Evolutionary conservation across 768 basidiomycete genomes (phyloP), one percentile per base, ranked within the genome.

Genomic region (Crepidotus variabilis): DNA sequence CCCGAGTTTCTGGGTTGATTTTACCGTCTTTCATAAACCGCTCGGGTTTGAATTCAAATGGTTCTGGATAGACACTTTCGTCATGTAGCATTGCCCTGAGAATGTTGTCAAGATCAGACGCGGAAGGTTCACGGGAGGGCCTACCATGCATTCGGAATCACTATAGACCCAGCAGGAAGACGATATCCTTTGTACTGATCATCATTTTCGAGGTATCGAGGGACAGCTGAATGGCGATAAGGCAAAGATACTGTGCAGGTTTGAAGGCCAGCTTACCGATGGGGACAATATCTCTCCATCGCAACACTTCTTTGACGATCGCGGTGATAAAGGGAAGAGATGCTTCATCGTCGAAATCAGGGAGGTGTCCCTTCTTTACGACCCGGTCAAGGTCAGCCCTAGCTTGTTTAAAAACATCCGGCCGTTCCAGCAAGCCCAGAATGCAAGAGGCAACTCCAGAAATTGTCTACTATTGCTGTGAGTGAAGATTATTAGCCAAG

Each of bases 41-140:
- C 14, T 77, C 74, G 7, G 77, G 77, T 28, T 69, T 72, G 61
- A 79, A 78, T 5, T 46, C 55, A 39, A 70, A 65, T 1, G 77
- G 75, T 43, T 78, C 73, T 0, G 72, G 72, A 57, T 73, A 79
- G 23, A 64, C 66, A 0, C 57, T 51, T 51, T 72, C 70, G 39
- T 80, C 67, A 55, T 72, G 74, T 10, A 73, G 63, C 52, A 80
- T 71, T 1, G 72, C 71, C 78, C 78, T 78, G 36, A n/a, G 18
- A 20, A 43, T n/a, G n/a, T 23, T 1, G 18, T 24, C 33, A 6
- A 3, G 45, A 9, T 13, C 1, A 9, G 11, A 34, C n/a, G 48
- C 21, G 22, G 5, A 1, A 48, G 6, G 14, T 8, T 54, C 2
- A 35, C 47, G 24, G 47, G 8, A 28, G 8, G 33, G n/a, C 55